Conservation (phyloP, 2,329 filamentous ascomycete genomes). For the Colletotrichum phormii region DNA sequence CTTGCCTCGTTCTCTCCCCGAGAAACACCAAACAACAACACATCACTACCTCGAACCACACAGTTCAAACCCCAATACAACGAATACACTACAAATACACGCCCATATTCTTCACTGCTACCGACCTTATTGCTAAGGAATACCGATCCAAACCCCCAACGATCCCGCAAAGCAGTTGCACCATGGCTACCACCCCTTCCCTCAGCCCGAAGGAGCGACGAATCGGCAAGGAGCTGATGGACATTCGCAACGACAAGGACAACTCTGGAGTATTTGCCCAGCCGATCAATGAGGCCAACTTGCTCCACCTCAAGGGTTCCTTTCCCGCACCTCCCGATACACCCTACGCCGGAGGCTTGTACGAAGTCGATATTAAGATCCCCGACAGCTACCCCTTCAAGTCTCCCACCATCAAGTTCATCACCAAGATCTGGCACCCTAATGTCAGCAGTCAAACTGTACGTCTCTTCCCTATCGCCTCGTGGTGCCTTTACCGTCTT, state of each 20-base stretch:
- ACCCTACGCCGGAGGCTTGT: slow-evolving; percentile 90
- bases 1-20: not conserved
- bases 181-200: slow-evolving; percentile 52
- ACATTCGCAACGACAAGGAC: slow-evolving; percentile 77
- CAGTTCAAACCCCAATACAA: not conserved
- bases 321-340: slow-evolving; percentile 92
- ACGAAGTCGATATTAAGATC: slow-evolving; percentile 85
- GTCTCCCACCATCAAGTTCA: slow-evolving; percentile 89
- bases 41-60: not conserved
- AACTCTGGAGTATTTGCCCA: slow-evolving; percentile 81
- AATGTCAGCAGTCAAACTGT: slow-evolving; percentile 96
- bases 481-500: not conserved
- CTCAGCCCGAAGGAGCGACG: slow-evolving; percentile 64
- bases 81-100: not conserved
- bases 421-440: slow-evolving; percentile 96
- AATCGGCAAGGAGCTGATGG: slow-evolving; percentile 80
- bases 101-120: not conserved
- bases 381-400: slow-evolving; percentile 93
- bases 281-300: slow-evolving; percentile 72
- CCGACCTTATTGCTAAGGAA: not conserved
- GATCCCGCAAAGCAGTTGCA: not conserved
- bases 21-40: too few species aligned
- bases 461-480: slow-evolving; percentile 47
- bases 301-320: slow-evolving; percentile 85
- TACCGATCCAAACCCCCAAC: not conserved